phyloP scores from a whole-genome alignment of 208 protist species.

The Wallacemonas sp. region DNA sequence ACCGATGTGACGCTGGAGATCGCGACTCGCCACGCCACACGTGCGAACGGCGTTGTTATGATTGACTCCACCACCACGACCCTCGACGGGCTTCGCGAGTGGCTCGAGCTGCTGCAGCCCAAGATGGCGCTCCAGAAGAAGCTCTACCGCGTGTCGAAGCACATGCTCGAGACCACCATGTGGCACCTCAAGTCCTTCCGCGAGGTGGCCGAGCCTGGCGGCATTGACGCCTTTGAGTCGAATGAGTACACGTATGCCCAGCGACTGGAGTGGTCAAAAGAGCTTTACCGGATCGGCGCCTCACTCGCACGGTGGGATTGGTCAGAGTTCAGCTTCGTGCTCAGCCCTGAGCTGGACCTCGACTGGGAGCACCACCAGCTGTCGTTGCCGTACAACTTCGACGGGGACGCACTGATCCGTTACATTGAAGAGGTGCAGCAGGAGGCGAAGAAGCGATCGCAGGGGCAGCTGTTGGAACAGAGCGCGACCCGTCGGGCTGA shows the following conservation, averaged over 20 bases:
- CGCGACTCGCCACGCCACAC: conserved; percentile 65
- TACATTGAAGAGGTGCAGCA: conserved; percentile 88
- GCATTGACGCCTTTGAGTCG: conserved; percentile 80
- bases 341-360: conserved; percentile 77
- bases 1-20: conserved; percentile 85
- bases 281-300: conserved; percentile 81
- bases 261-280: conserved; percentile 85
- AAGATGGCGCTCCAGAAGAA: conserved; percentile 80
- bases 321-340: conserved; percentile 85
- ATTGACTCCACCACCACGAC: conserved; percentile 47
- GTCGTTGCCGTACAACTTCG: conserved; percentile 84
- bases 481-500: conserved; percentile 51
- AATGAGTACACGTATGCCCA: conserved; percentile 92
- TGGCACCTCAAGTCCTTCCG: conserved; percentile 90
- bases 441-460: conserved; percentile 60
- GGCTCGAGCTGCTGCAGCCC: conserved; percentile 64
- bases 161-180: conserved; percentile 90
- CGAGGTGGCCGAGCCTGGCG: conserved; percentile 69
- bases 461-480: conserved; percentile 54
- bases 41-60: conserved; percentile 90
- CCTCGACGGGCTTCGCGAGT: conserved; percentile 51
- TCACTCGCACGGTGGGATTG: conserved; percentile 88
- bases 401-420: conserved; percentile 82
- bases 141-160: conserved; percentile 83
- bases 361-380: conserved; percentile 73